Conservation (phyloP, 345 rosid genomes). For the Salix arbutifolia region DNA sequence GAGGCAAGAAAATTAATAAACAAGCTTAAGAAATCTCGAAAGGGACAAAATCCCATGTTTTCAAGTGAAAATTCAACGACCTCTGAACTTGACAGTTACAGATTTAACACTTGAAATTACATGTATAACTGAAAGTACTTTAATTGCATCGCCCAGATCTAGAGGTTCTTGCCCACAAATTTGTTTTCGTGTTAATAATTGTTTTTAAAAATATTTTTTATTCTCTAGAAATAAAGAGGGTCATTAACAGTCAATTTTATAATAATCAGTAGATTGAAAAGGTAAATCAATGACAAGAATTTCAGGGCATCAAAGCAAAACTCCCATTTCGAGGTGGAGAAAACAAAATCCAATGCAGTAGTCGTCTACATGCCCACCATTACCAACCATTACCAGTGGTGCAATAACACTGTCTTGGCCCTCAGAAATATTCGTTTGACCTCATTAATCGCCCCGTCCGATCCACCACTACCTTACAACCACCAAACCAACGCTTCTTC, state of each 20-base stretch:
- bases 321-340: background rate
- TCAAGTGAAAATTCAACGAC: too few species aligned
- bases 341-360: background rate
- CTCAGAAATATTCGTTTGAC: background rate
- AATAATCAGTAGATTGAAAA: background rate
- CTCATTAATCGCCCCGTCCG: background rate
- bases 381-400: background rate
- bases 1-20: background rate
- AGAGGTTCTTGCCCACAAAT: too few species aligned
- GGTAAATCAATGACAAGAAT: background rate
- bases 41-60: too few species aligned
- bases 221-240: background rate
- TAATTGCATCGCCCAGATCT: too few species aligned
- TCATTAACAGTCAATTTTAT: background rate
- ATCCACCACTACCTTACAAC: constrained; percentile 1
- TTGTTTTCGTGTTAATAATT: too few species aligned
- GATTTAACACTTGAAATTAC: too few species aligned
- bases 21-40: too few species aligned
- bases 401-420: too few species aligned
- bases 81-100: too few species aligned
- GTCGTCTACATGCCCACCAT: background rate
- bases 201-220: too few species aligned
- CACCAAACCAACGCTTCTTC: background rate
- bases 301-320: background rate
- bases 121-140: too few species aligned